Base-by-base conservation (phyloP, 352 stramenopile genomes). In the Halophytophthora batemanensis region DNA sequence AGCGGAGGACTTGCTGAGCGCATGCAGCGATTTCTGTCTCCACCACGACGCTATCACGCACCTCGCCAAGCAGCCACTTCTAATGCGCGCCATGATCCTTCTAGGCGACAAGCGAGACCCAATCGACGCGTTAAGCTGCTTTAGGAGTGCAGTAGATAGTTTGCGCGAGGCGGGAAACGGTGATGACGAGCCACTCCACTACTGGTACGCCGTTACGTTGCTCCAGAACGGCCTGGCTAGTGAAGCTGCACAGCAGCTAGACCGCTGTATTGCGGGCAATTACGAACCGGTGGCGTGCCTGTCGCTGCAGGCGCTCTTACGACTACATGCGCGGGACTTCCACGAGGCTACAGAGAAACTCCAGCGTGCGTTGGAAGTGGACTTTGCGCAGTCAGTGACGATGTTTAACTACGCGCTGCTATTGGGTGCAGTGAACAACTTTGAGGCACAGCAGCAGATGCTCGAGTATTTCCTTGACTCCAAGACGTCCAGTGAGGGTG, bases 341-440 rank as follows among this genome's bases (percentile, higher is more conserved):
- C 51, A 77, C 31, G 64, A 71, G 15, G 77, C 78, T 1, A 58
- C 68, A 0, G 53, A 69, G 29, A 52, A 72, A 11, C 57, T 93
- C 44, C 67, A 86, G 47, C 68, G 77, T 5, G 57, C 67, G n/a
- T 45, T 93, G 29, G 71, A 79, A 34, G 63, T 92, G 17, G 71
- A 90, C 12, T 66, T 68, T 44, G 57, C 57, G 10, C 56, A 85
- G n/a, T 61, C 61, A 0, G 42, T 50, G 10, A 68, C 77, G 10
- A 60, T 93, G 39, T 82, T 84, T 44, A 88, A 93, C 54, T 88
- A 90, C 40, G 73, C 78, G 0, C 45, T 86, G 31, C 62, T 92
- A 31, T 69, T 93, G 38, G 63, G 71, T 13, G 43, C 37, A 0
- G 77, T 89, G 66, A 46, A 37, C 11, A 81, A 77, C 40, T 61